Evolutionary conservation across 2,329 filamentous ascomycete species (phyloP).

Genomic region (Microcyclosporella mali): DNA sequence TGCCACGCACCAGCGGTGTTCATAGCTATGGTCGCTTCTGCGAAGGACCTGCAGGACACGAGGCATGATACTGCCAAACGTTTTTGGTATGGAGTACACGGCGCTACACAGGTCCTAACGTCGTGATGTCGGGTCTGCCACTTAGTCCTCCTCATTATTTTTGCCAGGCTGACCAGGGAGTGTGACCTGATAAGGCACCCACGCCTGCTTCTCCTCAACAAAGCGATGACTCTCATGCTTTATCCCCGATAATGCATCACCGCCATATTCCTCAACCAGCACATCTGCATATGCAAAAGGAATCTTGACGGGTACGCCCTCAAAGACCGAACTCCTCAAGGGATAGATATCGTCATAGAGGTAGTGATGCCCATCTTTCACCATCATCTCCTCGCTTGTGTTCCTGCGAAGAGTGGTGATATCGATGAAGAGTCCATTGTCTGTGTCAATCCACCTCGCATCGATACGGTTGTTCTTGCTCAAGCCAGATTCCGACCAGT

Average conservation of each 20-base stretch:
- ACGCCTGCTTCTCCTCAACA: constrained; percentile 29
- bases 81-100: no score
- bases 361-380: constrained; percentile 54
- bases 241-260: constrained; percentile 42
- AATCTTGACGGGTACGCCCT: constrained; percentile 48
- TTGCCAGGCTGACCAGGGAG: no score
- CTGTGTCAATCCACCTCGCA: constrained; percentile 55
- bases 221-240: constrained; percentile 42
- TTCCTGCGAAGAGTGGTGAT: constrained; percentile 52
- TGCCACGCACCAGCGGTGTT: no score
- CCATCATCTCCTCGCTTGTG: constrained; percentile 43
- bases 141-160: no score
- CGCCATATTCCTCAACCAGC: constrained; percentile 51
- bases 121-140: not conserved
- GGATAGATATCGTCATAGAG: constrained; percentile 51
- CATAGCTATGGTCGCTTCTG: no score
- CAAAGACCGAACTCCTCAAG: constrained; percentile 49
- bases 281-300: constrained; percentile 53
- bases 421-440: constrained; percentile 56
- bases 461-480: constrained; percentile 54
- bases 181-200: no score
- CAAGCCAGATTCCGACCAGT: constrained; percentile 42
- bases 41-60: no score
- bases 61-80: no score
- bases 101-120: not conserved